Base-by-base conservation (phyloP, 495 filamentous ascomycete species). In the Penicillium mononematosum region DNA sequence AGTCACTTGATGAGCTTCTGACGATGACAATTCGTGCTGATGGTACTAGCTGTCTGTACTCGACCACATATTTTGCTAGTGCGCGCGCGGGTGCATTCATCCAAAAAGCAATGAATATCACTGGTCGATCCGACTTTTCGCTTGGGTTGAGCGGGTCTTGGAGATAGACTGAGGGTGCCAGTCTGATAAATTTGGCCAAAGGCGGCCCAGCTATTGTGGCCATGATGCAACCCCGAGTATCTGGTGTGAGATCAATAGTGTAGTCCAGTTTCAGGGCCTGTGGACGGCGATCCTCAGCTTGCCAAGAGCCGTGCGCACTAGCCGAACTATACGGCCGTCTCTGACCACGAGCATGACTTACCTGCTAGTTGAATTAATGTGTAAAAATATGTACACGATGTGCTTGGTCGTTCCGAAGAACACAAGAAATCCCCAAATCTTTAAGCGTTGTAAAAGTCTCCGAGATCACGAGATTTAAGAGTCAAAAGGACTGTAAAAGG, bases 31-130 rank as follows among this genome's bases (percentile, higher is more conserved):
- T 75, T n/a, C 69, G 66, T n/a, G 75, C 67, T 14, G 60, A 50
- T 10, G 76, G 76, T 11, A 62, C 59, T 39, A 76, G 59, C 16
- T 62, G 66, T 25, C 61, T 60, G 50, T 78, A 78, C 41, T 73
- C 66, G 12, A 63, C 43, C 12, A 74, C 63, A 44, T 75, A 78
- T 61, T 77, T 76, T 48, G 65, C 62, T 16, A 73, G 52, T 5
- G 73, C 66, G 9, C 73, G 70, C 7, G 73, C 56, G 14, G 66
- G 68, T 5, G 76, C 76, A 49, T 75, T 75, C 72, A 76, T 75
- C 76, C 76, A 78, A 55, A 78, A 77, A 9, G 71, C 65, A 32
- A 77, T 58, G 50, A 78, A 50, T 32, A 78, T 72, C 38, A 67
- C 32, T 3, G 61, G 61, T 11, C 16, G 56, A 44, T 54, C 45